Conservation (phyloP, 768 basidiomycete species). For the Sporobolomyces roseus region DNA sequence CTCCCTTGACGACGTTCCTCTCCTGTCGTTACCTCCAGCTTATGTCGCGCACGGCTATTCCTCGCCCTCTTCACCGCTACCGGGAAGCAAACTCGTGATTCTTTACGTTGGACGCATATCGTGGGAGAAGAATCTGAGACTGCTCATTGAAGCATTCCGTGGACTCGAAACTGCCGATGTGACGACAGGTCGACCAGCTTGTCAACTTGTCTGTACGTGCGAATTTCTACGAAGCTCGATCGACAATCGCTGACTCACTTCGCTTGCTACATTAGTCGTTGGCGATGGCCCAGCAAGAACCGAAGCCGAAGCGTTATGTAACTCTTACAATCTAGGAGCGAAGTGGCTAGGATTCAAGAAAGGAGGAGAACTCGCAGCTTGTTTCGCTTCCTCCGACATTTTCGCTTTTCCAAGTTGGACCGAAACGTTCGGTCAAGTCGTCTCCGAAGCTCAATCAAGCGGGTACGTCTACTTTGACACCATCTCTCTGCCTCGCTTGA, state of each 20-base stretch:
- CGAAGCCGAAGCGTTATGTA: conserved; percentile 48
- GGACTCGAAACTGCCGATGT: conserved; percentile 37
- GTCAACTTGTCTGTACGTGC: conserved; percentile 49
- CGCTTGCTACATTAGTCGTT: too few species aligned
- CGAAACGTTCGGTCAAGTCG: conserved; percentile 53
- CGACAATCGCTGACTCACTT: too few species aligned
- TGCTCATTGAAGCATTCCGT: conserved; percentile 51
- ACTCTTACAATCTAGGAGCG: conserved; percentile 47
- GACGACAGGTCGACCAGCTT: conserved; percentile 28
- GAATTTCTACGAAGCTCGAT: too few species aligned
- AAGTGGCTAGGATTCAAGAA: conserved; percentile 51
- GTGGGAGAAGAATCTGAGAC: conserved; percentile 54
- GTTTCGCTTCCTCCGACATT: conserved; percentile 53
- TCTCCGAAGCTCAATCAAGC: conserved; percentile 53
- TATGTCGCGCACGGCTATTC: conserved; percentile 10
- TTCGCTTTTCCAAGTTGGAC: conserved; percentile 52
- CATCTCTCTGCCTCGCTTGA: not conserved
- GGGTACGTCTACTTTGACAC: too few species aligned
- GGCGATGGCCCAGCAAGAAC: conserved; percentile 52
- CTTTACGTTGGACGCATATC: conserved; percentile 52
- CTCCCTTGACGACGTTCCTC: conserved; percentile 12
- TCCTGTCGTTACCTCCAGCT: conserved; percentile 23
- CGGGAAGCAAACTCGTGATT: conserved; percentile 43
- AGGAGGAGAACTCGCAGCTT: conserved; percentile 50
- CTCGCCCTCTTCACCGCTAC: not conserved